These are phyloP conservation scores for Tetrahymena malaccensis DNA, from an alignment of 73 alveolate genomes.

Conservation along the genomic window DNA sequence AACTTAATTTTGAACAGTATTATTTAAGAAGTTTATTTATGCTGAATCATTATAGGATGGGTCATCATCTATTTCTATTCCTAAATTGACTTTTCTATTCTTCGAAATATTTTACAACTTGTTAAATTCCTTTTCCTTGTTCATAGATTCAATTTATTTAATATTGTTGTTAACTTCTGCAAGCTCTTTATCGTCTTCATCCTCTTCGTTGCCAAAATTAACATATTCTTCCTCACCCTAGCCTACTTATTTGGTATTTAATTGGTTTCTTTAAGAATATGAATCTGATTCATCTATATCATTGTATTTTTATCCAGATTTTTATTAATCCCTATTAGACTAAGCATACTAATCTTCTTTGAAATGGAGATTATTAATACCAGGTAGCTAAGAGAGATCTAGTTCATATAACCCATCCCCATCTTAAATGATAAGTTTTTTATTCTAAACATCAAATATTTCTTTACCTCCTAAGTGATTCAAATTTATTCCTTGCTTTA, in stretches of 20 bases:
- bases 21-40: neutral
- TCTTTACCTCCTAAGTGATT: neutral
- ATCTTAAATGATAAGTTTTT: neutral
- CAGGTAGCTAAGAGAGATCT: neutral
- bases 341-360: neutral
- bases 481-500: neutral
- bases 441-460: neutral
- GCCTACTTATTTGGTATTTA: neutral
- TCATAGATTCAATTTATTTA: neutral
- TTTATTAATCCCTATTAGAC: neutral
- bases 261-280: neutral
- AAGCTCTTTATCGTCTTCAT: neutral
- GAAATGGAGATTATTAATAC: neutral
- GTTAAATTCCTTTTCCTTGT: neutral
- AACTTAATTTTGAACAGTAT: neutral
- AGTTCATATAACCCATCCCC: neutral
- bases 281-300: neutral
- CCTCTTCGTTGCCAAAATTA: neutral
- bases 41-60: neutral
- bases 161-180: neutral
- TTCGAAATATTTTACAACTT: neutral
- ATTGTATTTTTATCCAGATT: neutral
- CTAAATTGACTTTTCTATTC: neutral
- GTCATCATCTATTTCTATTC: neutral
- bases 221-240: neutral